These are phyloP conservation scores for Leishmania guyanensis DNA, from an alignment of 208 protist genomes.

Conservation along the genomic window DNA sequence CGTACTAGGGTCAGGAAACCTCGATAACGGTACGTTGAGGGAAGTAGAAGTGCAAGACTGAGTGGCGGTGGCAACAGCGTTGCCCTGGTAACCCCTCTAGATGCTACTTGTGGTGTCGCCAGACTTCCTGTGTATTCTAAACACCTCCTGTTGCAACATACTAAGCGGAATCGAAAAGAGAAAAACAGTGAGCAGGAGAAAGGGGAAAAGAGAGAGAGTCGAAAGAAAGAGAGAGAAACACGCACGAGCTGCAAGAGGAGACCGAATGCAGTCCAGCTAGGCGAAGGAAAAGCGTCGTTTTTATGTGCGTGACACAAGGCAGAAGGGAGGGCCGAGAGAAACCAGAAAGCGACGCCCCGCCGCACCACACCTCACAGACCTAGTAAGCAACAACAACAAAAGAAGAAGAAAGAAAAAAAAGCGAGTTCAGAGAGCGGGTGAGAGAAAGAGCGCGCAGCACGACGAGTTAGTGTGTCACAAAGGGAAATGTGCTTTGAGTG, in stretches of 20 bases:
- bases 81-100: neutral
- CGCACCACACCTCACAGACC: neutral
- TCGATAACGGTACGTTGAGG: neutral
- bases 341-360: neutral
- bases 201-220: neutral
- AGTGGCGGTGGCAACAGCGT: neutral
- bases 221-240: neutral
- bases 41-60: neutral
- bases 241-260: neutral
- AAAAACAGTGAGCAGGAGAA: neutral
- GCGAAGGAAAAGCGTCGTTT: neutral
- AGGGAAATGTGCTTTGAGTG: neutral
- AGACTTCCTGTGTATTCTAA: constrained; percentile 36
- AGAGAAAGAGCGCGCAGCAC: neutral
- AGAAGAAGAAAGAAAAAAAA: neutral
- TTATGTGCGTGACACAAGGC: neutral
- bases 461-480: neutral
- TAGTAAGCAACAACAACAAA: neutral
- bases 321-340: neutral
- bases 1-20: neutral
- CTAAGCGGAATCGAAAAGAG: too few species aligned
- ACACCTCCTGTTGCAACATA: constrained; percentile 37
- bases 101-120: neutral
- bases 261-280: neutral
- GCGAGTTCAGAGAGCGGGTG: neutral